phyloP scores from a whole-genome alignment of 2,329 filamentous ascomycete species.

The Neofusicoccum parvum region DNA sequence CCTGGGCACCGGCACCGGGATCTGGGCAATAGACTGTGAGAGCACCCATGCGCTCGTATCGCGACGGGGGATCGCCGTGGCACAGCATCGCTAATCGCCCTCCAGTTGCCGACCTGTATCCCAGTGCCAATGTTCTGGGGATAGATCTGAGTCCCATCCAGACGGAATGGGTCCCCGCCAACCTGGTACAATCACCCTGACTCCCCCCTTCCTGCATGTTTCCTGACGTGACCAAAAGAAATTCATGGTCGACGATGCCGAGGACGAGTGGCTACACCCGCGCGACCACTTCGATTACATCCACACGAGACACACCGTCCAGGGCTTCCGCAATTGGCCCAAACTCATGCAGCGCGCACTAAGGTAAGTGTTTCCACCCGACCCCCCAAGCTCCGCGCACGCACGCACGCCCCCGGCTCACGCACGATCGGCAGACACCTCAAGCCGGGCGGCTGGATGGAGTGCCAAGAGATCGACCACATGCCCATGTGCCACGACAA shows the following conservation, averaged over 20 bases:
- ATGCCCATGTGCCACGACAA: constrained; percentile 49
- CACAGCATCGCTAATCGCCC: constrained; percentile 1
- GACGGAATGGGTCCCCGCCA: constrained; percentile 54
- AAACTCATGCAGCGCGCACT: constrained; percentile 46
- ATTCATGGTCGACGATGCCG: constrained; percentile 61
- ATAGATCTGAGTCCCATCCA: constrained; percentile 37
- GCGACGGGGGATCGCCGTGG: neutral
- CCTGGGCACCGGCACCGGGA: constrained; percentile 61
- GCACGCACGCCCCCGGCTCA: neutral
- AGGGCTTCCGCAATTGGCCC: constrained; percentile 55
- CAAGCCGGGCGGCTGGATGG: constrained; percentile 59
- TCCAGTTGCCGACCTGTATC: constrained; percentile 24
- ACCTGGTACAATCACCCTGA: constrained; percentile 41
- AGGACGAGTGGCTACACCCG: constrained; percentile 59
- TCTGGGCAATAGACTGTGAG: constrained; percentile 58
- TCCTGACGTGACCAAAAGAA: constrained; percentile 5
- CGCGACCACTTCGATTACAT: constrained; percentile 61
- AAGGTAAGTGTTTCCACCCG: constrained; percentile 36
- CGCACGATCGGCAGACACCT: constrained; percentile 45
- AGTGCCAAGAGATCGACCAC: constrained; percentile 59
- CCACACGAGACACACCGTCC: constrained; percentile 57
- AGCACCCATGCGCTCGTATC: neutral
- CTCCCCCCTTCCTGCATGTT: neutral
- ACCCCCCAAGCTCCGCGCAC: neutral
- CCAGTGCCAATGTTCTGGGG: constrained; percentile 22